phyloP scores from a whole-genome alignment of 148 eudicot genomes.

The Persicaria maculosa region DNA sequence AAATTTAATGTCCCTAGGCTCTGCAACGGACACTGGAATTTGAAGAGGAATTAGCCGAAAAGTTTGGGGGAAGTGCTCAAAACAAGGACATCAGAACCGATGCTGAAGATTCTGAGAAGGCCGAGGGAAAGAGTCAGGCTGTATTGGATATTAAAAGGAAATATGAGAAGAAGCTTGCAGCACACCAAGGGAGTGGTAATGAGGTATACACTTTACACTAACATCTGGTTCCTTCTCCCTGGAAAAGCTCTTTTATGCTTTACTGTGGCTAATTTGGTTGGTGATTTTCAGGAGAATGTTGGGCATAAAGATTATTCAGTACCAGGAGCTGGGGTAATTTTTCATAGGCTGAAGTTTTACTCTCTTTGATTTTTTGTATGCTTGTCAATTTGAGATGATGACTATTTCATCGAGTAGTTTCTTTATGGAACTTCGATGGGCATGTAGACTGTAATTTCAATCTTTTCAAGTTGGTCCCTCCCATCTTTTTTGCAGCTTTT shows the following conservation, averaged over 20 bases:
- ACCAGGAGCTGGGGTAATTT: conserved; percentile 93
- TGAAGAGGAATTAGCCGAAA: conserved; percentile 93
- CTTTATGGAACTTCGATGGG: neutral
- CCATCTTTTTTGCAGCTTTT: neutral
- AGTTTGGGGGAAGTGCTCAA: conserved; percentile 74
- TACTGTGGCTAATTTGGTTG: conserved; percentile 12
- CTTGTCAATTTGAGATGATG: neutral
- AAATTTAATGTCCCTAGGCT: conserved; percentile 40
- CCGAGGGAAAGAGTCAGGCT: conserved; percentile 39
- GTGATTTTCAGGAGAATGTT: conserved; percentile 51
- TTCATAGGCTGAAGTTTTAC: conserved; percentile 9
- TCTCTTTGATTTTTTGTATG: neutral
- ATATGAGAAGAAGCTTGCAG: conserved; percentile 94
- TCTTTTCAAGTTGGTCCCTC: neutral
- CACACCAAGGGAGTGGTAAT: conserved; percentile 60
- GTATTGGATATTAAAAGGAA: conserved; percentile 85
- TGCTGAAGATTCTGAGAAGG: conserved; percentile 42
- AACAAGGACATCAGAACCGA: conserved; percentile 47
- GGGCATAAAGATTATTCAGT: conserved; percentile 57
- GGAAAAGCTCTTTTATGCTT: conserved; percentile 5
- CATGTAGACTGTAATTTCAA: neutral
- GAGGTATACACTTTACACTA: conserved; percentile 30
- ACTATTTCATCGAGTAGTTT: neutral
- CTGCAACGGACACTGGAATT: conserved; percentile 92
- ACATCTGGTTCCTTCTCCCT: neutral